Evolutionary conservation across 192 early-diverging fungal species (phyloP).

Genomic region (Linnemannia hyalina): DNA sequence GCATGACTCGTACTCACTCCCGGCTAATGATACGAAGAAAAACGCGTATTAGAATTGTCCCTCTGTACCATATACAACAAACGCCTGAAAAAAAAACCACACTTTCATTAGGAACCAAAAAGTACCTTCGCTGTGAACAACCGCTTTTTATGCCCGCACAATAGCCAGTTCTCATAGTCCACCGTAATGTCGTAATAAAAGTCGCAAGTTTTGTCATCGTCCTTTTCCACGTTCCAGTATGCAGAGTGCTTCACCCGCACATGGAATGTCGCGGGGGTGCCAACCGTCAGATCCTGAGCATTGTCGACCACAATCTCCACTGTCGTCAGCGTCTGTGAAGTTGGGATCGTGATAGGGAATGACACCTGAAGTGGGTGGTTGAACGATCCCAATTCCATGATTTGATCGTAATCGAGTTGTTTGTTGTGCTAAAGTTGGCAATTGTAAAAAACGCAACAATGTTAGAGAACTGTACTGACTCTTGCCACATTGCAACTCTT

Average conservation of each 20-base stretch:
- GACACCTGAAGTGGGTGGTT: conserved; percentile 34
- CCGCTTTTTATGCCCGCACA: conserved; percentile 73
- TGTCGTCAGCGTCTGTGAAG: conserved; percentile 63
- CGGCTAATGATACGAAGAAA: conserved; percentile 44
- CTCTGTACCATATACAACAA: neutral
- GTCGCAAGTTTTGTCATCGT: conserved; percentile 44
- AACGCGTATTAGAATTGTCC: neutral
- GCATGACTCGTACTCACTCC: conserved; percentile 62
- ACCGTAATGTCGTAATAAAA: conserved; percentile 73
- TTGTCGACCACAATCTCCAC: conserved; percentile 63
- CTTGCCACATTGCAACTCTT: neutral
- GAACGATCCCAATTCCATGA: conserved; percentile 28
- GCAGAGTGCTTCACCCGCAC: conserved; percentile 66
- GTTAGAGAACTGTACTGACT: neutral
- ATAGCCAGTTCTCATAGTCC: conserved; percentile 77
- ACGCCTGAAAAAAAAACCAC: conserved; percentile 9
- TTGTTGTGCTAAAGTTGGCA: conserved; percentile 50
- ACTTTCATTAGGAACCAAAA: neutral
- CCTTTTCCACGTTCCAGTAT: conserved; percentile 61
- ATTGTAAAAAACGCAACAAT: neutral
- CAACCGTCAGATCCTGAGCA: conserved; percentile 60
- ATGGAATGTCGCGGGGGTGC: conserved; percentile 68
- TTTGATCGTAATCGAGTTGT: conserved; percentile 57
- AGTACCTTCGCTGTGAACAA: conserved; percentile 70
- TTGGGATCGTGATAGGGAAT: conserved; percentile 37